Evolutionary conservation across 1,284 basidiomycete species (phyloP).

Genomic region (Ceratobasidium sp.): DNA sequence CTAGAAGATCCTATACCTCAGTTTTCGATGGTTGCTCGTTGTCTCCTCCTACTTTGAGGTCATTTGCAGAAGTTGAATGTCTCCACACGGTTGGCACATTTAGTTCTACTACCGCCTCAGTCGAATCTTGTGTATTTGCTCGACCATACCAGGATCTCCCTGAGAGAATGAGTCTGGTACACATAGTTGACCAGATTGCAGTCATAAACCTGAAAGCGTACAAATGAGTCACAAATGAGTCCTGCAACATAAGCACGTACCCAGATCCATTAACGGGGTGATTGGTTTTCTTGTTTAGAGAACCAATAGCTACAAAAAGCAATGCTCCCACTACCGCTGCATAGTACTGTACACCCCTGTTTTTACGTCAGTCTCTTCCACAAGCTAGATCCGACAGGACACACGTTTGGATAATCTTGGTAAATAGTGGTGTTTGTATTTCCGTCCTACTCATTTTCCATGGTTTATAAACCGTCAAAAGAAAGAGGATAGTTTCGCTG

Average conservation of each 20-base stretch:
- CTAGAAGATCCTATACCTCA: too few relatives aligned
- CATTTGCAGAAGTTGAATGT: neutral
- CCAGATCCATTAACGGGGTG: constrained; percentile 7
- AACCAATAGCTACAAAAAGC: neutral
- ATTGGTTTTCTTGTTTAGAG: neutral
- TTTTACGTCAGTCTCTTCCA: neutral
- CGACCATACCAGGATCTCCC: constrained; percentile 7
- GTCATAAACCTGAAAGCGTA: too few relatives aligned
- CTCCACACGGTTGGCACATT: neutral
- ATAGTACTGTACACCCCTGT: neutral
- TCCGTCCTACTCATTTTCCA: constrained; percentile 1
- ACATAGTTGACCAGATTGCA: constrained; percentile 11
- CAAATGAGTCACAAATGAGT: too few relatives aligned
- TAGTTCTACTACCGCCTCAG: neutral
- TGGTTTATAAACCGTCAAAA: neutral
- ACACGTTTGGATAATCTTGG: neutral
- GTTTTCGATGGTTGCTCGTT: too few relatives aligned
- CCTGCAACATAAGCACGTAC: too few relatives aligned
- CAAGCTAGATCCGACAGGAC: neutral
- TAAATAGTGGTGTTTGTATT: neutral
- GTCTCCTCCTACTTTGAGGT: neutral
- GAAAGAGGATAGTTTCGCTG: neutral
- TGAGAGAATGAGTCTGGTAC: constrained; percentile 8
- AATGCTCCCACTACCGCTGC: neutral
- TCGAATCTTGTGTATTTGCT: neutral